Conservation (phyloP, 2,329 filamentous ascomycete genomes). For the Aspergillus intermedius region DNA sequence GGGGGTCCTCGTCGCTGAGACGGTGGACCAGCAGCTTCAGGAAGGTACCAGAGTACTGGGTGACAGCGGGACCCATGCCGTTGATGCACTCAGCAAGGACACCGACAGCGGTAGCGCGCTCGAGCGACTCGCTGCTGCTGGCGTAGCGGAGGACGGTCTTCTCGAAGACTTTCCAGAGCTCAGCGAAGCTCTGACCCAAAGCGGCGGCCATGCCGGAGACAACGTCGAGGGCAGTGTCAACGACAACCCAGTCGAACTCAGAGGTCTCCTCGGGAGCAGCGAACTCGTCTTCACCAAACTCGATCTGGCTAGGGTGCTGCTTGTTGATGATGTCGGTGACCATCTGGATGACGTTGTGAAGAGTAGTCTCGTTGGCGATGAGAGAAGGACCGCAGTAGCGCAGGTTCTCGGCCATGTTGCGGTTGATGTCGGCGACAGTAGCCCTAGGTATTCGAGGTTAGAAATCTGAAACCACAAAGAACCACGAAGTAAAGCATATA, state of each 20-base stretch:
- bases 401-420: conserved; percentile 81
- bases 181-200: conserved; percentile 71
- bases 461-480: conserved; percentile 19
- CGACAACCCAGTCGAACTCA: conserved; percentile 95
- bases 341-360: conserved; percentile 69
- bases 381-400: conserved; percentile 86
- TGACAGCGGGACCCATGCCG: conserved; percentile 74
- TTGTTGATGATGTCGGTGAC: conserved; percentile 77
- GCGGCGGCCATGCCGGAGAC: conserved; percentile 76
- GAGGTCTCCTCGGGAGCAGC: conserved; percentile 69
- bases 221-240: conserved; percentile 90
- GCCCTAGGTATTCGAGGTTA: conserved; percentile 53
- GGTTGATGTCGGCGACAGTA: conserved; percentile 91
- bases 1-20: conserved; percentile 78
- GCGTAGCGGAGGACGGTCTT: conserved; percentile 85
- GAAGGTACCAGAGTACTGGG: conserved; percentile 69
- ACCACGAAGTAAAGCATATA: conserved; percentile 21
- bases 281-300: conserved; percentile 74
- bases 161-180: conserved; percentile 95
- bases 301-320: conserved; percentile 86
- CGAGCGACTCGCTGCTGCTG: conserved; percentile 74
- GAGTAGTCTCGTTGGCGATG: conserved; percentile 63
- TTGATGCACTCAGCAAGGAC: conserved; percentile 86
- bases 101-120: conserved; percentile 84
- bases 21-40: conserved; percentile 79